phyloP scores from a whole-genome alignment of 83 land plant genomes.

The Larix sibirica region DNA sequence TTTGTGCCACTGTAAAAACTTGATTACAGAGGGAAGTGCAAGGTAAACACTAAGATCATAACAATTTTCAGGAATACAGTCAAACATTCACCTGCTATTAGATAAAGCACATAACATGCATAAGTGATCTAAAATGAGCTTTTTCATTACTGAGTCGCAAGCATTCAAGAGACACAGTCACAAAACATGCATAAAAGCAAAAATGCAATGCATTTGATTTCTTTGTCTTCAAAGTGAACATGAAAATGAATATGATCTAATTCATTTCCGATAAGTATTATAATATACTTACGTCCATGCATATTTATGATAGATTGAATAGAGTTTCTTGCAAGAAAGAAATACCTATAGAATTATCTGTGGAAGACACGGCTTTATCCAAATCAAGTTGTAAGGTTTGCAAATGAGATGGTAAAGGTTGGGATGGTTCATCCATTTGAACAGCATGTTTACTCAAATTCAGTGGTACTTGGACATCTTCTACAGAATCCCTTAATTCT shows the following conservation, averaged over 20 bases:
- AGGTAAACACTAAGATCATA: not conserved
- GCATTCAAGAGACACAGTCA: not conserved
- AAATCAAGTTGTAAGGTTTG: not conserved
- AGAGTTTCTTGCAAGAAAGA: not conserved
- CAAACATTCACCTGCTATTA: not conserved
- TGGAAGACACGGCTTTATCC: slow-evolving; percentile 1
- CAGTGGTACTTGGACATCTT: not conserved
- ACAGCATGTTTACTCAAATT: not conserved
- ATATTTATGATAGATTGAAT: not conserved
- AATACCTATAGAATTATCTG: not conserved
- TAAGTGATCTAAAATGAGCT: not conserved
- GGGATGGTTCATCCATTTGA: slow-evolving; percentile 4
- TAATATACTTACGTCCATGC: not conserved
- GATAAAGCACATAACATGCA: not conserved
- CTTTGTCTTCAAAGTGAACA: not conserved
- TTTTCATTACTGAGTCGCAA: not conserved
- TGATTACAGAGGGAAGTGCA: not conserved
- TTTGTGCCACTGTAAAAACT: not conserved
- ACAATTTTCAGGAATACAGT: not conserved
- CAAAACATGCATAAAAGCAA: not conserved
- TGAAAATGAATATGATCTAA: not conserved
- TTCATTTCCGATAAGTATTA: not conserved
- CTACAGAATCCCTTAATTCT: not conserved
- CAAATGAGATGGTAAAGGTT: not conserved
- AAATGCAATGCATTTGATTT: not conserved